Conservation (phyloP, 1,139 yeast genomes). For the Diutina mesorugosa region DNA sequence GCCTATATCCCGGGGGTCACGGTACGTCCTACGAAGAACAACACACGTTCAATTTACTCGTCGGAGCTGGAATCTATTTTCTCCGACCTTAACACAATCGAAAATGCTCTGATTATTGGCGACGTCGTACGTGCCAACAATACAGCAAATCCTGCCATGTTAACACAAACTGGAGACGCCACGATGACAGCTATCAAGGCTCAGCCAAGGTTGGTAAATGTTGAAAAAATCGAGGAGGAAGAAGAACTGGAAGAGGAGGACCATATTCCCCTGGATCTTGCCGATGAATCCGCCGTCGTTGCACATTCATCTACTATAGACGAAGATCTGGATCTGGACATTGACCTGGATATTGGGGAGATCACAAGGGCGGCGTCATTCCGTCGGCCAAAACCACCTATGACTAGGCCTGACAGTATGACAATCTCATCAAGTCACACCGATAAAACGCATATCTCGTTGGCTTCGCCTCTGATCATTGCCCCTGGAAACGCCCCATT, state of each 20-base stretch:
- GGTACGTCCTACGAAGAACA: slow-evolving; percentile 39
- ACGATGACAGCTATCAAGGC: slow-evolving; percentile 64
- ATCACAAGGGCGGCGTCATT: slow-evolving; percentile 32
- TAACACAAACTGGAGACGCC: slow-evolving; percentile 5
- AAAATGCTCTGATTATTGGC: slow-evolving; percentile 44
- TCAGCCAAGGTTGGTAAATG: slow-evolving; percentile 51
- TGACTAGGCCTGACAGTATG: background rate
- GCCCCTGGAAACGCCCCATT: background rate
- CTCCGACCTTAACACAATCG: slow-evolving; percentile 38
- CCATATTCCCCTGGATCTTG: slow-evolving; percentile 6
- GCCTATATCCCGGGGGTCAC: slow-evolving; percentile 93
- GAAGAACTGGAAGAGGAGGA: slow-evolving; percentile 29
- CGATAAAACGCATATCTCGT: background rate
- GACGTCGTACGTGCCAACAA: slow-evolving; percentile 24
- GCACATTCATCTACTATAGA: background rate
- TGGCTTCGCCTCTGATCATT: background rate
- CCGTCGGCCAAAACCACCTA: slow-evolving; percentile 8
- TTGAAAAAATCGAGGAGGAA: slow-evolving; percentile 38
- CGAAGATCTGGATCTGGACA: slow-evolving; percentile 22
- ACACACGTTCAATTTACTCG: slow-evolving; percentile 35
- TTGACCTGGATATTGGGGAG: slow-evolving; percentile 31
- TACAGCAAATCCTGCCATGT: slow-evolving; percentile 7
- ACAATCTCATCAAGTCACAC: background rate
- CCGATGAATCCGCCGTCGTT: background rate
- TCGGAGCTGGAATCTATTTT: slow-evolving; percentile 38